Percentiles rank a stretch among this genome's conserved stretches.
Evolutionary conservation across 495 filamentous ascomycete species (phyloP).

Genomic region (Echria macrotheca): DNA sequence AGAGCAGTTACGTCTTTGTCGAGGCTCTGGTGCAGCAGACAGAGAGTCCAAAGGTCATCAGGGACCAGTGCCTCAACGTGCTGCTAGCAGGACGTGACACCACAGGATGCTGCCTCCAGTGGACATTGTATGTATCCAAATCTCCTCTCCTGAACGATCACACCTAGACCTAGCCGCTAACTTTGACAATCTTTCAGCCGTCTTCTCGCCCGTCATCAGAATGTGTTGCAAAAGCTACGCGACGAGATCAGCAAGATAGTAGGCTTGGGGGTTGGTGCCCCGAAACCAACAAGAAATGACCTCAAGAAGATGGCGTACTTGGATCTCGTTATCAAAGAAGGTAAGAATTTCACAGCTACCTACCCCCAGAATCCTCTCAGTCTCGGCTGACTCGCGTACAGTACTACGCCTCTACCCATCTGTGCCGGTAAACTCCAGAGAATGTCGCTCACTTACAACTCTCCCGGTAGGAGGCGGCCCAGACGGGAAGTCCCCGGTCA

Average conservation of each 20-base stretch:
- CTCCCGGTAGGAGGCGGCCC: background rate
- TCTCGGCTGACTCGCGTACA: too few relatives aligned
- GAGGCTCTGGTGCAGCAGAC: conserved; percentile 35
- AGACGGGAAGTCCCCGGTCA: background rate
- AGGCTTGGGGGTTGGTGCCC: background rate
- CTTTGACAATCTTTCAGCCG: background rate
- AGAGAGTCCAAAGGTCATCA: conserved; percentile 35
- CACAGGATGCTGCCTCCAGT: conserved; percentile 43
- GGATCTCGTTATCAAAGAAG: background rate
- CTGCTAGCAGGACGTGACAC: conserved; percentile 51
- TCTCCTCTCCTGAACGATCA: too few relatives aligned
- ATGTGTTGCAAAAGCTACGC: background rate
- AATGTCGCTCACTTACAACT: background rate
- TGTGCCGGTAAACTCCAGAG: background rate
- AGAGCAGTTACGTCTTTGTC: conserved; percentile 38
- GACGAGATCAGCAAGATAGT: background rate
- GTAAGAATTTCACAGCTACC: too few relatives aligned
- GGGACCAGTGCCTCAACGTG: conserved; percentile 49
- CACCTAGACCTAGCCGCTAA: background rate
- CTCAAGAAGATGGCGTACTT: background rate
- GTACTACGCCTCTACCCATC: background rate
- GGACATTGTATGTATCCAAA: conserved; percentile 39
- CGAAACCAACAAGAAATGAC: background rate
- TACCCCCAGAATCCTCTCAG: too few relatives aligned
- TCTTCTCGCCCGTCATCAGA: background rate